Base-by-base conservation (phyloP, 208 protist species). In the Leishmania arabica region DNA sequence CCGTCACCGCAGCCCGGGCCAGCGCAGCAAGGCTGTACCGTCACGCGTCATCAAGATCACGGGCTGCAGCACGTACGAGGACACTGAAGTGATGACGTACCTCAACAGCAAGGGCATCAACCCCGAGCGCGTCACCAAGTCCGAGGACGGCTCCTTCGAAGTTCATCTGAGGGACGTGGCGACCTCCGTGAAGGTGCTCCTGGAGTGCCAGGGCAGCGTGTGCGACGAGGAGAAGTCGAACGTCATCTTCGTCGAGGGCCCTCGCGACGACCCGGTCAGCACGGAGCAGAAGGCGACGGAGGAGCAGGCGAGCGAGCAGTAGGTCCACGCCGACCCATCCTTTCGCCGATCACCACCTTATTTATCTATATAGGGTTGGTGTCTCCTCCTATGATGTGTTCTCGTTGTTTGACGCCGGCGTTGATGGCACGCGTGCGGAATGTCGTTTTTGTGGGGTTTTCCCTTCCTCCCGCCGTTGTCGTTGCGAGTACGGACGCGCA, bases 171-270 rank as follows among this genome's bases (percentile, higher is more conserved):
- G 86, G 53, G 87, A 94, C 69, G 81, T 87, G 70, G 92, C 89
- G 31, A 95, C 89, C 17, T 90, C 93, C 19, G 93, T 98, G 73
- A 92, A 92, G 76, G 73, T 96, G 24, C 91, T 98, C n/a, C 88
- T 96, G 7, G 88, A 88, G 62, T 96, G 93, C 84, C 93, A 96
- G 74, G 93, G 90, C 72, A 88, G 90, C 79, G 88, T 98, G 8
- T 98, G 95, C 84, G 88, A 90, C 6, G 92, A 98, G 84, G 95
- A 98, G 83, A 85, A 92, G 53, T 96, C 93, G 54, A 96, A 96
- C 84, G 91, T 98, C 77, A 91, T 98, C 75, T 98, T 98, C 79
- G 79, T 98, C 74, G 90, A 95, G 58, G 93, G 85, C 37, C 90
- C 92, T 3, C 82, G 82, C 51, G 82, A 85, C 62, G 82, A 85